phyloP scores from a whole-genome alignment of 148 eudicot species.

The Fagopyrum tataricum region DNA sequence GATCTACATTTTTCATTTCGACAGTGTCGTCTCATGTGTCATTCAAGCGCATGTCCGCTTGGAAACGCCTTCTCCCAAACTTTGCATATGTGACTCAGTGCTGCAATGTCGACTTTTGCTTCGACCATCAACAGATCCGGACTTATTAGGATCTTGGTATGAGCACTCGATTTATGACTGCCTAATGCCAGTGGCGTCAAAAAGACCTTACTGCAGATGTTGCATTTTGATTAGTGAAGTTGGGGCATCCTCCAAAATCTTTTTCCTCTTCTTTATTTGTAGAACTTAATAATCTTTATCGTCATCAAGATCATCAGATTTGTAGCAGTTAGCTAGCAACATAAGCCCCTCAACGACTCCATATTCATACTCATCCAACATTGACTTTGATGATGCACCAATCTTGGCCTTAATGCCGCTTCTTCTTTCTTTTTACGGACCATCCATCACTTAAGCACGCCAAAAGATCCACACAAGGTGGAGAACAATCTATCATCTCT shows the following conservation, averaged over 20 bases:
- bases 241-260: constrained; percentile 17
- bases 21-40: constrained; percentile 42
- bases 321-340: constrained; percentile 16
- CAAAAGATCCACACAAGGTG: background rate
- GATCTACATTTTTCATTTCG: no score
- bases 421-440: background rate
- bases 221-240: constrained; percentile 16
- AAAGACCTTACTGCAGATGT: constrained; percentile 32
- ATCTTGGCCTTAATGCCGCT: background rate
- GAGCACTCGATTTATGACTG: constrained; percentile 43
- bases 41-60: constrained; percentile 42
- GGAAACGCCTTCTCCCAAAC: constrained; percentile 28
- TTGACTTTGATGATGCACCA: background rate
- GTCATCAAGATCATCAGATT: background rate
- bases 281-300: background rate
- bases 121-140: background rate
- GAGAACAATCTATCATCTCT: background rate
- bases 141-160: constrained; percentile 21
- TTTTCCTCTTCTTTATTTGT: no score
- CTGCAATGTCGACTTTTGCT: background rate
- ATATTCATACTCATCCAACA: constrained; percentile 16
- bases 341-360: constrained; percentile 6
- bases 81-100: constrained; percentile 16
- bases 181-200: constrained; percentile 41
- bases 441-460: background rate